These are phyloP conservation scores for Pisolithus microcarpus DNA, from an alignment of 768 basidiomycete species.

Conservation along the genomic window DNA sequence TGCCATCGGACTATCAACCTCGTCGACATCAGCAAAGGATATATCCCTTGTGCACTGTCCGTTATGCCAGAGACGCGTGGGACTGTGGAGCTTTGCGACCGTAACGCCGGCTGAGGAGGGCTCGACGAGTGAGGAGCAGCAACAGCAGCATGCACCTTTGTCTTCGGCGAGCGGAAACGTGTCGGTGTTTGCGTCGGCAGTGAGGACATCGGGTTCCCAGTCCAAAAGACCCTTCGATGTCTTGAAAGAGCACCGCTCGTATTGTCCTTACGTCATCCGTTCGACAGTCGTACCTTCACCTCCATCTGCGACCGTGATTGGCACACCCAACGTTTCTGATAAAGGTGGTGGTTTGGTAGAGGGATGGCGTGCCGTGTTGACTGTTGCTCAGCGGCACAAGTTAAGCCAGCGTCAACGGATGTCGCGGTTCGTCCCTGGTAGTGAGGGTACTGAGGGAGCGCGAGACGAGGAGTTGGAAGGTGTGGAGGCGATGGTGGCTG, in stretches of 20 bases:
- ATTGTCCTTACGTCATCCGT: slow-evolving; percentile 76
- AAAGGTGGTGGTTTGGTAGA: slow-evolving; percentile 37
- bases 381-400: slow-evolving; percentile 59
- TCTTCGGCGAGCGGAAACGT: slow-evolving; percentile 8
- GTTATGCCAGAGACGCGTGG: slow-evolving; percentile 75
- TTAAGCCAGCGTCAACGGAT: slow-evolving; percentile 48
- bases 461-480: slow-evolving; percentile 31
- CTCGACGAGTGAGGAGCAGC: no score
- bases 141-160: no score
- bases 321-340: slow-evolving; percentile 16
- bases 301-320: slow-evolving; percentile 21
- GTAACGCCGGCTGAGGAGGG: not conserved
- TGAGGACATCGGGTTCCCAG: slow-evolving; percentile 4
- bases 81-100: slow-evolving; percentile 66
- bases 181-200: slow-evolving; percentile 6
- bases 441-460: slow-evolving; percentile 27
- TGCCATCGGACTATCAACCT: slow-evolving; percentile 9
- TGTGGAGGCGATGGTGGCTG: slow-evolving; percentile 70
- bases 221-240: slow-evolving; percentile 56
- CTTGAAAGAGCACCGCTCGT: slow-evolving; percentile 75
- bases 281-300: slow-evolving; percentile 60
- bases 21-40: slow-evolving; percentile 26
- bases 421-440: slow-evolving; percentile 22
- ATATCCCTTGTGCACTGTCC: slow-evolving; percentile 54
- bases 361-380: slow-evolving; percentile 75